Evolutionary conservation across 805 yeast genomes (phyloP).

Genomic region (Wickerhamomyces silvicola): DNA sequence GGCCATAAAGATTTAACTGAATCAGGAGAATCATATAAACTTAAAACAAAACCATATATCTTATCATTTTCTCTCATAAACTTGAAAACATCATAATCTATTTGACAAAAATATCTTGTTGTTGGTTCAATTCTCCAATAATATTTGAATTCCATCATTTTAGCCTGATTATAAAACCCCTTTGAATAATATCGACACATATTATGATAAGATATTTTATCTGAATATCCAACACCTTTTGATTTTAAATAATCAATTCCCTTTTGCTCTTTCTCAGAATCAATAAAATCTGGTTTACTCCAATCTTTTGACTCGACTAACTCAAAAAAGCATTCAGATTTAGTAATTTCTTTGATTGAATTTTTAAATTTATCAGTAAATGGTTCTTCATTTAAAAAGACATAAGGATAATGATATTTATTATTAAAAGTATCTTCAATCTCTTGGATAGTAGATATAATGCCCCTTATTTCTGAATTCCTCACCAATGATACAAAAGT

Average conservation of each 20-base stretch:
- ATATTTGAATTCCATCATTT: slow-evolving; percentile 53
- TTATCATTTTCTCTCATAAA: slow-evolving; percentile 63
- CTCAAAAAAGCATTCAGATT: slow-evolving; percentile 41
- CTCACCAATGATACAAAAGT: slow-evolving; percentile 70
- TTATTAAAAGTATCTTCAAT: slow-evolving; percentile 61
- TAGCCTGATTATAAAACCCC: slow-evolving; percentile 56
- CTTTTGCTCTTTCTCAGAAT: slow-evolving; percentile 33
- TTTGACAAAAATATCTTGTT: slow-evolving; percentile 58
- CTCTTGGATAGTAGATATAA: slow-evolving; percentile 47
- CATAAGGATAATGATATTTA: slow-evolving; percentile 75
- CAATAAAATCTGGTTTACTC: slow-evolving; percentile 55
- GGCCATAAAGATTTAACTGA: slow-evolving; percentile 64
- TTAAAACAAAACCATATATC: slow-evolving; percentile 67
- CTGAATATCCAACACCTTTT: slow-evolving; percentile 54
- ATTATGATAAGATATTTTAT: slow-evolving; percentile 60
- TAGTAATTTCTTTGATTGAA: slow-evolving; percentile 33
- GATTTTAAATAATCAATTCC: slow-evolving; percentile 35
- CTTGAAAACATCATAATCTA: slow-evolving; percentile 72
- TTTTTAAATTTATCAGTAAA: slow-evolving; percentile 53
- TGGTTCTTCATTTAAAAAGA: slow-evolving; percentile 66
- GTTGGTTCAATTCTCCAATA: slow-evolving; percentile 82
- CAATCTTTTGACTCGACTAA: slow-evolving; percentile 39
- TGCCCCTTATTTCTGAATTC: slow-evolving; percentile 47
- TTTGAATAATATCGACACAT: slow-evolving; percentile 81
- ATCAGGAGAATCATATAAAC: slow-evolving; percentile 63